Evolutionary conservation across 495 filamentous ascomycete genomes (phyloP).

Genomic region (Staphylotrichum tortipilum): DNA sequence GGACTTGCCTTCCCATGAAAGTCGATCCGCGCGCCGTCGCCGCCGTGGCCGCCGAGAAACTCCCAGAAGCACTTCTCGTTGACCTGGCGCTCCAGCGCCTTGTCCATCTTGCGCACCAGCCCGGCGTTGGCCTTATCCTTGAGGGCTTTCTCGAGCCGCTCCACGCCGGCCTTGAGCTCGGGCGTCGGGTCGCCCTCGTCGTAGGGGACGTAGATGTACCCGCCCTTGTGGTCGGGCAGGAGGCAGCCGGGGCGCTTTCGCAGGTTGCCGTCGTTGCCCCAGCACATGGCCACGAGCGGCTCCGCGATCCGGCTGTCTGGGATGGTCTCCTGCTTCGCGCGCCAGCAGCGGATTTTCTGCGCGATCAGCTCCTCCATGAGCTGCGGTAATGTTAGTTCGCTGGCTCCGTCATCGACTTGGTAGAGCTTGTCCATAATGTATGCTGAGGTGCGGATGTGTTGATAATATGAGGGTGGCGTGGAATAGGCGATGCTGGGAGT

Average conservation of each 20-base stretch:
- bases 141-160: not conserved
- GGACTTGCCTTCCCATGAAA: conserved; percentile 1
- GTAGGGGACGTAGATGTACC: conserved; percentile 4
- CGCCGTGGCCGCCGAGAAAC: conserved; percentile 1
- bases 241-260: not conserved
- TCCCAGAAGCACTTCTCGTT: conserved; percentile 11
- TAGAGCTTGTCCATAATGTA: not conserved
- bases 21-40: not conserved
- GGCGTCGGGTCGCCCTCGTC: conserved; percentile 1
- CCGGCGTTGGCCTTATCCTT: not conserved
- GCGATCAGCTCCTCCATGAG: conserved; percentile 13
- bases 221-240: not conserved
- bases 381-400: not conserved
- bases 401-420: not conserved
- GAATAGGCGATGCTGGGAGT: too few species aligned
- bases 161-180: not conserved
- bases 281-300: not conserved
- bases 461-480: too few species aligned
- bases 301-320: not conserved
- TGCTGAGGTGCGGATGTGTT: not conserved
- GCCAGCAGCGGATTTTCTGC: conserved; percentile 11
- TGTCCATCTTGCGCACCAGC: not conserved
- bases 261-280: not conserved
- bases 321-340: not conserved
- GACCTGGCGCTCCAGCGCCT: conserved; percentile 13